phyloP scores from a whole-genome alignment of 148 eudicot species.

The Heliamphora exappendiculata region DNA sequence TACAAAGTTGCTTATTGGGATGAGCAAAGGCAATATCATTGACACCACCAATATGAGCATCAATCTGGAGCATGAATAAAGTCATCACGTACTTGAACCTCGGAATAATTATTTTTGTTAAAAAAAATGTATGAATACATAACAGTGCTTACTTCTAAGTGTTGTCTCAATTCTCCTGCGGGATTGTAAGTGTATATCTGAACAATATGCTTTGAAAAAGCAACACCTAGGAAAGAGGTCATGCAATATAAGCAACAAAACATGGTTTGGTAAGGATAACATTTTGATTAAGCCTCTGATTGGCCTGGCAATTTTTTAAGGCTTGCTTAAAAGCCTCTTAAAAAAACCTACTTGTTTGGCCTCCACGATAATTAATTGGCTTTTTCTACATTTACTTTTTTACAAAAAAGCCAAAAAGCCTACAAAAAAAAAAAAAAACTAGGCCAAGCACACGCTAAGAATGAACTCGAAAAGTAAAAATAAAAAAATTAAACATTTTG shows the following conservation, averaged over 20 bases:
- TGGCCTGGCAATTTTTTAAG: too few relatives aligned
- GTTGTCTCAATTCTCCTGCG: conserved; percentile 46
- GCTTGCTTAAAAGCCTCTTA: too few relatives aligned
- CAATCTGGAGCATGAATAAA: conserved; percentile 30
- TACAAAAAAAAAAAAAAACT: background rate
- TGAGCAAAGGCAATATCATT: conserved; percentile 55
- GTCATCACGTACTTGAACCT: conserved; percentile 12
- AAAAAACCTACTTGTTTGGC: too few relatives aligned
- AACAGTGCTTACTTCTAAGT: conserved; percentile 37
- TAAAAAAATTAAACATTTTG: background rate
- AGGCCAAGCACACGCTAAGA: background rate
- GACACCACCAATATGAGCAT: conserved; percentile 51
- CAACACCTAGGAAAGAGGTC: conserved; percentile 33
- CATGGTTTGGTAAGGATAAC: background rate
- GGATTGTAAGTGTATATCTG: conserved; percentile 49
- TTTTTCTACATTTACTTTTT: too few relatives aligned
- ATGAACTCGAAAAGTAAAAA: too few relatives aligned
- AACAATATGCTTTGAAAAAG: conserved; percentile 60
- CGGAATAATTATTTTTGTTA: background rate
- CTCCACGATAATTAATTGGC: too few relatives aligned
- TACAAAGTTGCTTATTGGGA: conserved; percentile 54
- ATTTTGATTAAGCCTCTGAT: too few relatives aligned
- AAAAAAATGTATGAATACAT: background rate
- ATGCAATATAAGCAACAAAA: conserved; percentile 3
- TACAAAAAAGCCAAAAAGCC: too few relatives aligned